These are phyloP conservation scores for Kluyveromyces sp. DNA, from an alignment of 1,139 yeast species.

Conservation along the genomic window DNA sequence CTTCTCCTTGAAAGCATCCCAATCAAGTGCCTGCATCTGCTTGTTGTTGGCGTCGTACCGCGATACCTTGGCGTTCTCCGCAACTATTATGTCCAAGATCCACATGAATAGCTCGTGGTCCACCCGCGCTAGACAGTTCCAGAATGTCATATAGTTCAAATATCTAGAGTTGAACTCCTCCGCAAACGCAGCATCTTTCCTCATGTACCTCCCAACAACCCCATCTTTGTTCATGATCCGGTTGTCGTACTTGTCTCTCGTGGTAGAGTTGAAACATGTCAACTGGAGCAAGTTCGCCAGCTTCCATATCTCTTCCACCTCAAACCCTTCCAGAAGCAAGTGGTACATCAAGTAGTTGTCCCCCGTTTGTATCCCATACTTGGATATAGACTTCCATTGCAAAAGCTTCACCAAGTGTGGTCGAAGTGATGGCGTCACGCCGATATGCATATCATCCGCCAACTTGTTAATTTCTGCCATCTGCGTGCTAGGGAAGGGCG, in stretches of 20 bases:
- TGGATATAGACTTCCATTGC: constrained; percentile 26
- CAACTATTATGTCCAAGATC: constrained; percentile 28
- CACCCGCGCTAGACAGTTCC: constrained; percentile 27
- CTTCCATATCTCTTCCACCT: constrained; percentile 25
- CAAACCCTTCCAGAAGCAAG: constrained; percentile 17
- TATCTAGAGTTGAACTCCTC: constrained; percentile 24
- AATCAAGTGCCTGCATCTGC: constrained; percentile 14
- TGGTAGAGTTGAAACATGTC: constrained; percentile 27
- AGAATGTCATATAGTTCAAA: constrained; percentile 26
- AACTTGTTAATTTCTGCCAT: constrained; percentile 26
- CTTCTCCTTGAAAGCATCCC: constrained; percentile 26
- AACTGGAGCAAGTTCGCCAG: constrained; percentile 26
- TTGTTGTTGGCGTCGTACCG: constrained; percentile 18
- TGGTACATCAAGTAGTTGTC: constrained; percentile 28
- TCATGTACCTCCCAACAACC: constrained; percentile 19
- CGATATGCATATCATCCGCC: constrained; percentile 17
- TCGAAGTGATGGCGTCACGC: constrained; percentile 10
- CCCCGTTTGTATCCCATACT: constrained; percentile 26
- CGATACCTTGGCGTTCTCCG: constrained; percentile 21
- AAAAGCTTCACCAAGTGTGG: constrained; percentile 19
- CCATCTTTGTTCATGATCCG: constrained; percentile 23
- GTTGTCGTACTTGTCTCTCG: constrained; percentile 25
- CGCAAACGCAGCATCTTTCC: constrained; percentile 24
- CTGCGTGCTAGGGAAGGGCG: constrained; percentile 21
- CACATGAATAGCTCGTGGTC: constrained; percentile 29